Base-by-base conservation (phyloP, 164 flowering plant genomes). In the Berberis thunbergii region DNA sequence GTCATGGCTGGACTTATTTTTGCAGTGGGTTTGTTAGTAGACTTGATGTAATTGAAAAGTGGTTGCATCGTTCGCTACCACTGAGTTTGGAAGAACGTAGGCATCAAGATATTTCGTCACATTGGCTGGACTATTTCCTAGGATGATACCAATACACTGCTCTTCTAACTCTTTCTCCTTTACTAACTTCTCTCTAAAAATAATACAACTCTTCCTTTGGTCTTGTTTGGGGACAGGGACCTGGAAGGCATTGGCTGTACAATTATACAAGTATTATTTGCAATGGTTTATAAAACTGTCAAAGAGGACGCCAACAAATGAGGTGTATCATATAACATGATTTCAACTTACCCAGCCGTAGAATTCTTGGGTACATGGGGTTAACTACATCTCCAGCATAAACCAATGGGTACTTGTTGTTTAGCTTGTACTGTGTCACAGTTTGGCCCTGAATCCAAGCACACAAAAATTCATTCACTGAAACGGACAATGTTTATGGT, bases 161-260 rank as follows among this genome's bases (percentile, higher is more conserved):
- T 42, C 93, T 77, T 60, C 80, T 78, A 59, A 89, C 98, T 63
- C 86, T 96, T 64, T 73, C 53, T 12, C 96, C 95, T 57, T 89
- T 89, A 7, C 89, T n/a, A n/a, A n/a, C 96, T 4, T 55, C 54
- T 2, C 98, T 77, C 93, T 81, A 63, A 86, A 13, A 77, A 92
- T 41, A 92, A 11, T 41, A 92, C 89, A 49, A 92, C 81, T 75
- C 87, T 92, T 3, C 87, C 91, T 55, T 81, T 82, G 4, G 78
- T 78, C 74, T 80, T 79, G 43, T 69, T 41, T 0, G 86, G 77
- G 6, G 83, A 79, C 1, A 92, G 83, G 0, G 96, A 41, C 75
- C 78, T 0, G 88, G 83, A 3, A 84, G 73, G 67, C 98, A 92
- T 72, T 84, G 87, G 7, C 96, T 90, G 83, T 64, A 69, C 41